phyloP scores from a whole-genome alignment of 352 stramenopile genomes.

The Pythium rishiriense region DNA sequence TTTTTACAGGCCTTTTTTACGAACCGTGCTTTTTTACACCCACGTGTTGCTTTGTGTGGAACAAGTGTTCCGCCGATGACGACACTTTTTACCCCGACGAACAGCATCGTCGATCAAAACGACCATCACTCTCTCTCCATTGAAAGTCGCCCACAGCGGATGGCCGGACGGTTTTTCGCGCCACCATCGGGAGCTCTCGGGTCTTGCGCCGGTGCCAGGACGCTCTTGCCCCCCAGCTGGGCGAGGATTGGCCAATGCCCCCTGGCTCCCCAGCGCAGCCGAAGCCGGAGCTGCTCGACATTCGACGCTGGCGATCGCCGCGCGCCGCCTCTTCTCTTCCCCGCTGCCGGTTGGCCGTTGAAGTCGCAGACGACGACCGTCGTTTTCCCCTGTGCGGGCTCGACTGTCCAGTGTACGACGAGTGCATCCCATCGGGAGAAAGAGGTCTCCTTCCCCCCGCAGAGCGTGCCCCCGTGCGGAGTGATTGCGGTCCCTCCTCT shows the following conservation, averaged over 20 bases:
- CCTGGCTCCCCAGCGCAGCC: not conserved
- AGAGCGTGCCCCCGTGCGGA: not conserved
- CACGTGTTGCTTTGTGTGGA: not conserved
- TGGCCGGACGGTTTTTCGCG: slow-evolving; percentile 1
- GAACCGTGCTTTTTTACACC: not conserved
- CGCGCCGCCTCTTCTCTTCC: slow-evolving; percentile 16
- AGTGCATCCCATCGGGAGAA: no score
- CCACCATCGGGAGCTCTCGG: slow-evolving; percentile 5
- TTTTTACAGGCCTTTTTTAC: slow-evolving; percentile 20
- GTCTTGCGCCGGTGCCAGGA: not conserved
- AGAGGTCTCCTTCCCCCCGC: no score
- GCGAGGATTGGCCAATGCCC: slow-evolving; percentile 25
- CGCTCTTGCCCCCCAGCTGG: not conserved
- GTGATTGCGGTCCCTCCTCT: slow-evolving; percentile 4
- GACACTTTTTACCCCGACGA: slow-evolving; percentile 26
- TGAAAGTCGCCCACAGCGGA: slow-evolving; percentile 12
- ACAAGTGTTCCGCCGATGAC: slow-evolving; percentile 27
- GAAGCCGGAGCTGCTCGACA: slow-evolving; percentile 11
- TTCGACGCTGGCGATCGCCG: slow-evolving; percentile 24
- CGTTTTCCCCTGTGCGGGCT: no score
- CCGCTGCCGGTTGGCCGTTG: slow-evolving; percentile 27
- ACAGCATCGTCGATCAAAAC: slow-evolving; percentile 27
- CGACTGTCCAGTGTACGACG: no score
- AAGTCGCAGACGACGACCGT: slow-evolving; percentile 21
- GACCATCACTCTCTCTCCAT: slow-evolving; percentile 27